These are phyloP conservation scores for Fusarium bulbicola DNA, from an alignment of 2,329 filamentous ascomycete genomes.

Conservation along the genomic window DNA sequence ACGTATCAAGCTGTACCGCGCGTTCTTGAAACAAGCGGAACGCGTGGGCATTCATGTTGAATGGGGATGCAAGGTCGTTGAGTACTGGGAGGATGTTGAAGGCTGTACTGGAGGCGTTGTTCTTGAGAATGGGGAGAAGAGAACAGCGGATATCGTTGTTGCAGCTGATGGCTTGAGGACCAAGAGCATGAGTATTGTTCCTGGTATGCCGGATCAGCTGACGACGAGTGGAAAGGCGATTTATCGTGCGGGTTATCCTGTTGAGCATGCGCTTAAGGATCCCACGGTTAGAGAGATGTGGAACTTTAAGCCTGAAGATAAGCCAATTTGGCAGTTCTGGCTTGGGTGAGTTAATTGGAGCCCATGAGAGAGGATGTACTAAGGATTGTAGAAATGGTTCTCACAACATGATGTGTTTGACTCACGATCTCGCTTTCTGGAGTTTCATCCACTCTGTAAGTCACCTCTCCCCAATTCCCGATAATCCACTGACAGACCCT, in stretches of 20 bases:
- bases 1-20: conserved; percentile 21
- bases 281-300: conserved; percentile 25
- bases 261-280: conserved; percentile 22
- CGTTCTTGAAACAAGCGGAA: conserved; percentile 17
- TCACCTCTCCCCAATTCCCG: rapidly evolving
- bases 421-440: conserved; percentile 23
- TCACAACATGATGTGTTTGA: conserved; percentile 23
- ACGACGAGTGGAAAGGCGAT: conserved; percentile 21
- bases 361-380: rapidly evolving
- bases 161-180: conserved; percentile 18
- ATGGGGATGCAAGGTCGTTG: conserved; percentile 24
- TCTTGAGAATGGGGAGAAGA: conserved; percentile 24
- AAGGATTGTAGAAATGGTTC: conserved; percentile 7
- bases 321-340: conserved; percentile 29
- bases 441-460: conserved; percentile 29
- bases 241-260: conserved; percentile 18
- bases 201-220: conserved; percentile 15
- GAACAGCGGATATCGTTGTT: conserved; percentile 22
- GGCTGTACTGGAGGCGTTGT: conserved; percentile 12
- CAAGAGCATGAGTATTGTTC: conserved; percentile 20
- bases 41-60: conserved; percentile 14
- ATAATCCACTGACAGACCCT: rapidly evolving
- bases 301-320: conserved; percentile 13
- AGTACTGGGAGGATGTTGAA: conserved; percentile 26
- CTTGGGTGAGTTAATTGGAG: background rate